Base-by-base conservation (phyloP, 768 basidiomycete genomes). In the Gyrodon lividus region DNA sequence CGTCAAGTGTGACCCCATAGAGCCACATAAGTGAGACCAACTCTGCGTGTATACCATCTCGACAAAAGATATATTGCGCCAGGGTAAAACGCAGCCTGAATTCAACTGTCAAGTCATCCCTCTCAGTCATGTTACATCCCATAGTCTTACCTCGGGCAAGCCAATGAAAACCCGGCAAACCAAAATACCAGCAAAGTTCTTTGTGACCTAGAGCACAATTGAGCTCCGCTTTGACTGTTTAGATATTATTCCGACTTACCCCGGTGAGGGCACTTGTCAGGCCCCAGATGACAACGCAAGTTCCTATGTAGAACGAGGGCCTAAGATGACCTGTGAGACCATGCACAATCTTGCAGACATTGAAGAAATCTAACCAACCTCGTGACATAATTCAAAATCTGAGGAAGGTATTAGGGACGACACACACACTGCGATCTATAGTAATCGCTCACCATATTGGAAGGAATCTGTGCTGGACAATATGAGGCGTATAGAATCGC, bases 271-370 rank as follows among this genome's bases (percentile, higher is more conserved):
- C 71, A 43, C 83, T 85, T 4, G 80, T 82, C 24, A 84, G 52
- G 1, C 86, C 85, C 85, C 86, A 88, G 4, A 79, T 51, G 23
- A 81, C 70, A 13, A 83, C 80, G 55, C 84, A 86, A 23, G 60
- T 55, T 6, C 83, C 80, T 6, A 88, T 84, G 60, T 83, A 86
- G 45, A 77, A 63, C 0, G 82, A 81, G 1, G 86, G 86, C 43
- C 84, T 84, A 48, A 19, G 54, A 17, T 20, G 14, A 31, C 1
- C 3, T 26, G 17, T 39, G 12, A 24, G 14, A 10, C 22, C 2
- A 17, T 14, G 6, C 8, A 1, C 20, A n/a, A 17, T 28, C 20
- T 23, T 16, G 20, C 3, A 10, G 26, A 39, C 13, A 48, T 24
- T 16, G 19, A 31, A 24, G 13, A 7, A 41, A 33, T 20, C 16